A percentile compares a stretch with the other conserved stretches of the same genome.
Conservation (phyloP, 2,329 filamentous ascomycete species). For the Beauveria sp. region DNA sequence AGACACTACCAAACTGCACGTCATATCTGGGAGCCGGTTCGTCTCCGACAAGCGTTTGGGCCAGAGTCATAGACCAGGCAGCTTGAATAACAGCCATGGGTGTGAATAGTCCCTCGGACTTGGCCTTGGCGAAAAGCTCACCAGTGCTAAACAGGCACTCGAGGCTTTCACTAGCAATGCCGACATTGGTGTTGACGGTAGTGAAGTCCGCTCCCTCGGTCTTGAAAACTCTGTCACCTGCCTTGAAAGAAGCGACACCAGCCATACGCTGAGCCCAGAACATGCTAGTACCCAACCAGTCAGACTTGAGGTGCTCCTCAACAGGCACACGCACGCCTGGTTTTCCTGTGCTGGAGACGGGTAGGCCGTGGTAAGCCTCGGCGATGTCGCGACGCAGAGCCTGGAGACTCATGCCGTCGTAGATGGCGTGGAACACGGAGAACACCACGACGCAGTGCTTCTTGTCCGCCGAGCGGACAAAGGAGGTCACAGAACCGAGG, state of each 20-base stretch:
- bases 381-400: constrained; percentile 6
- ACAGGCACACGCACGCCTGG: constrained; percentile 6
- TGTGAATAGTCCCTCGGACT: constrained; percentile 5
- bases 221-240: neutral
- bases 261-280: constrained; percentile 11
- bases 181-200: constrained; percentile 1
- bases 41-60: constrained; percentile 8
- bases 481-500: constrained; percentile 6
- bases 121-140: constrained; percentile 7
- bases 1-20: constrained; percentile 13
- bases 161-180: constrained; percentile 9
- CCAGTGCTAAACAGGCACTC: constrained; percentile 5
- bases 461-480: constrained; percentile 7
- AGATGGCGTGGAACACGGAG: constrained; percentile 27
- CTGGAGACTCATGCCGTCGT: constrained; percentile 11
- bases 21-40: constrained; percentile 3
- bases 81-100: constrained; percentile 11
- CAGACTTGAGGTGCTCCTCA: constrained; percentile 8
- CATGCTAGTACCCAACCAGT: constrained; percentile 12
- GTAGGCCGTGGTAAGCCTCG: constrained; percentile 8
- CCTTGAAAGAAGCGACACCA: constrained; percentile 4
- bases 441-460: constrained; percentile 20
- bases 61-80: constrained; percentile 13
- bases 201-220: neutral
- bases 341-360: constrained; percentile 10